Conservation (phyloP, 2,329 filamentous ascomycete species). For the Talaromyces sp. region DNA sequence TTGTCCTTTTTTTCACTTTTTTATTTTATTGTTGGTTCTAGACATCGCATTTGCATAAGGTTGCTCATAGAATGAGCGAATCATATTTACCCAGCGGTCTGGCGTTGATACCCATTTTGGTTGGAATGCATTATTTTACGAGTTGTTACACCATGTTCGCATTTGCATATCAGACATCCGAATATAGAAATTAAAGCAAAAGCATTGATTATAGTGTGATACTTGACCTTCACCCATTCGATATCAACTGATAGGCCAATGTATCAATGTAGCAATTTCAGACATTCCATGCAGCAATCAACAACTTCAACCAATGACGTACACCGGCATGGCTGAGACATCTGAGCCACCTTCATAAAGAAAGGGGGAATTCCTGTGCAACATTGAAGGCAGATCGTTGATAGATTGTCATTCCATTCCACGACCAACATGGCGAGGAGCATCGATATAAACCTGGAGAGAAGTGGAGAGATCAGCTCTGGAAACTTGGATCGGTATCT, state of each 20-base stretch:
- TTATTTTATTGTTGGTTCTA: not conserved
- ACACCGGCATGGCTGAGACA: not conserved
- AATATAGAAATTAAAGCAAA: not conserved
- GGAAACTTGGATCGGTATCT: not conserved
- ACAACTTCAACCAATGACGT: not conserved
- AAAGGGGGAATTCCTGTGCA: not conserved
- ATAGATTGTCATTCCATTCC: conserved; percentile 8
- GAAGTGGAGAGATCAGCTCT: not conserved
- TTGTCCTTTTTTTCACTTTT: not conserved
- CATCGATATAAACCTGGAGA: not conserved
- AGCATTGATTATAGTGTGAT: not conserved
- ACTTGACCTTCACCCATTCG: not conserved
- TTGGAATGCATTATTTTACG: conserved; percentile 4
- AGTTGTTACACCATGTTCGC: not conserved
- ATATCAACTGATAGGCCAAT: not conserved
- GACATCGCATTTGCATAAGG: conserved; percentile 8
- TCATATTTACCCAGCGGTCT: conserved; percentile 6
- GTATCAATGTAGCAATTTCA: not conserved
- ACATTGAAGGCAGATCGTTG: not conserved
- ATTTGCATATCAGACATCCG: not conserved
- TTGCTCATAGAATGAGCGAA: conserved; percentile 7
- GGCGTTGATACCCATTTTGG: conserved; percentile 11
- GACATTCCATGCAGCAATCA: not conserved
- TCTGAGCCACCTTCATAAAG: not conserved
- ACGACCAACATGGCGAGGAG: not conserved